phyloP scores from a whole-genome alignment of 768 basidiomycete species.

The Boletus rubropictus region DNA sequence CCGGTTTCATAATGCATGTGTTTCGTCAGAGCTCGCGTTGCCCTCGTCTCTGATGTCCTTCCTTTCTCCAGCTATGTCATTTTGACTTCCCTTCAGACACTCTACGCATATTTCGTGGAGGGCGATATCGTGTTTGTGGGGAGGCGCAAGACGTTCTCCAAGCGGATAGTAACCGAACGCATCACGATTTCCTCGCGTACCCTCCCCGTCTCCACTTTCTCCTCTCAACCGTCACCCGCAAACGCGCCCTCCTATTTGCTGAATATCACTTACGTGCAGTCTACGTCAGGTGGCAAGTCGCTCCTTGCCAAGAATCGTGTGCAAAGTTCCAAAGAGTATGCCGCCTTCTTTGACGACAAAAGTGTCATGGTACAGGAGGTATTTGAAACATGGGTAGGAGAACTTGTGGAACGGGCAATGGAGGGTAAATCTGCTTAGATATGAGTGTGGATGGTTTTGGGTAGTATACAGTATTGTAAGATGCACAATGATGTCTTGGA shows the following conservation, averaged over 20 bases:
- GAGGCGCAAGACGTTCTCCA: constrained; percentile 84
- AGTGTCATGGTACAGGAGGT: constrained; percentile 72
- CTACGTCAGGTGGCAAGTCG: constrained; percentile 81
- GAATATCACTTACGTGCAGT: constrained; percentile 64
- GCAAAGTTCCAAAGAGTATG: constrained; percentile 51
- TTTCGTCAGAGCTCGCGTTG: constrained; percentile 4
- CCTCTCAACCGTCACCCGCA: constrained; percentile 25
- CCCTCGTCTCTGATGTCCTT: constrained; percentile 1
- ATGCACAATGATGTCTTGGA: constrained; percentile 25
- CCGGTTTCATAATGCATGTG: constrained; percentile 72
- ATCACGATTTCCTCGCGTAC: constrained; percentile 74
- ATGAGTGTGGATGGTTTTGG: constrained; percentile 2
- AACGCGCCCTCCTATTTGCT: constrained; percentile 65
- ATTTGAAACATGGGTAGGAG: constrained; percentile 77
- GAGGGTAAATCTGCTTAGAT: constrained; percentile 52
- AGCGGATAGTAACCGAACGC: constrained; percentile 89
- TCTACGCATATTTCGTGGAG: constrained; percentile 85
- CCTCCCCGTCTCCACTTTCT: constrained; percentile 35
- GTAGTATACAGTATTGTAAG: constrained; percentile 25
- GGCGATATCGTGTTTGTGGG: constrained; percentile 82
- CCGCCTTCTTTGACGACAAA: constrained; percentile 73
- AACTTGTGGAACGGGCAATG: constrained; percentile 66
- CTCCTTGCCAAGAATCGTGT: constrained; percentile 68
- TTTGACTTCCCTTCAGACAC: constrained; percentile 63
- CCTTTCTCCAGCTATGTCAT: constrained; percentile 56